Evolutionary conservation across 140 eudicot genomes (phyloP), one percentile per base, ranked within the genome.

Genomic region (Anethum foeniculum): DNA sequence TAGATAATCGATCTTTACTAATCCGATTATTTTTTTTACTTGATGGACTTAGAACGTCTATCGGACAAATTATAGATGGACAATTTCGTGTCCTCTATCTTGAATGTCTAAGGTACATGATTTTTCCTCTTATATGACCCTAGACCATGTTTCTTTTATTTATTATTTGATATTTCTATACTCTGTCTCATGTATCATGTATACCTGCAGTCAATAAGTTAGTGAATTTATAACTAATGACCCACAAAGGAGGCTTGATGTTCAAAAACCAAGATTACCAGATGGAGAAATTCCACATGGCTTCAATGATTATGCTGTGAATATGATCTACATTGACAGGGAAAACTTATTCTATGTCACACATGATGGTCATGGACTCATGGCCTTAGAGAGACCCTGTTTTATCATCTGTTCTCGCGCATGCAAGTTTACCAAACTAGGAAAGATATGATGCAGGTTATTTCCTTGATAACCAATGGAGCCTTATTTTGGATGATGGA

Each of bases 301-400:
- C 49, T 95, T 92, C 82, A 81, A 89, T 39, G 99, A 96, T 77
- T 95, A 82, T 88, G 97, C 99, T 71, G 92, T 95, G 76, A 95
- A 92, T 82, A 86, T 95, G 97, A 85, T 95, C 41, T 78, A 83
- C 27, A 83, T 95, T 43, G 96, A 95, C 58, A 80, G 54, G 38
- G 51, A 82, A 13, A 78, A 89, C 79, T 73, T 92, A 56, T 87
- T 79, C 78, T 81, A 82, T 85, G 81, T 87, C 79, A 86, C 97
- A 39, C 74, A 73, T n/a, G 81, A 84, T 81, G 97, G 97, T 5
- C 84, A 87, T 74, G 92, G 96, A 19, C 83, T 94, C 84, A 87
- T 74, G 92, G 96, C n/a, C 83, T 94, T n/a, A 89, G 99, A 81
- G 99, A 95, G 82, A 95, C 97, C 62, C 94, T 95, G 32, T 95